Conservation (phyloP, 805 yeast genomes). For the Ogataea paradorogensis region DNA sequence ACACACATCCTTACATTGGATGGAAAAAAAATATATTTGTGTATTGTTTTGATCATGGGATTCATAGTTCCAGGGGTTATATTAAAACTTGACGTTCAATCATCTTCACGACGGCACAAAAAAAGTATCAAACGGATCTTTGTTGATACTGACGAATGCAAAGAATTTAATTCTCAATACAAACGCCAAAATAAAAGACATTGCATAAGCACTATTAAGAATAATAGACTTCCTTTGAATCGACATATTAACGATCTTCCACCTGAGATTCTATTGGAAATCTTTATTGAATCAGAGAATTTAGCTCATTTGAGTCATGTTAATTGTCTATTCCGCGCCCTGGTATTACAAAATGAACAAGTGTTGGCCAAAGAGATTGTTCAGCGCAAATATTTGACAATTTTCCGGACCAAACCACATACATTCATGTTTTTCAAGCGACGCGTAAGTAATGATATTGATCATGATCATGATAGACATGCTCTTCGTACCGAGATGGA, state of each 20-base stretch:
- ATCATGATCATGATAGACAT: conserved; percentile 20
- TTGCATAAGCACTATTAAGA: background rate
- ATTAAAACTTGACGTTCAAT: conserved; percentile 5
- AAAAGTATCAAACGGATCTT: conserved; percentile 6
- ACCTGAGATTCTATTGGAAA: conserved; percentile 18
- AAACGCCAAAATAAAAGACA: conserved; percentile 1
- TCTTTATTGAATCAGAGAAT: conserved; percentile 16
- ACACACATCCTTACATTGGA: background rate
- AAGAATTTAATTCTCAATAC: conserved; percentile 7
- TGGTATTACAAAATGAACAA: conserved; percentile 10
- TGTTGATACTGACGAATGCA: conserved; percentile 3
- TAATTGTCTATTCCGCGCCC: conserved; percentile 6
- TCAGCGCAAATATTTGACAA: conserved; percentile 7
- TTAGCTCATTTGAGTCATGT: conserved; percentile 8
- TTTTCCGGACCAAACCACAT: conserved; percentile 3
- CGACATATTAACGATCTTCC: conserved; percentile 17
- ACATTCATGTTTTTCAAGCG: conserved; percentile 13
- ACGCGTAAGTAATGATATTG: conserved; percentile 19
- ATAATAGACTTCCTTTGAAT: background rate
- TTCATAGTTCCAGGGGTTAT: conserved; percentile 13
- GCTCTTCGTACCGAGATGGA: conserved; percentile 21
- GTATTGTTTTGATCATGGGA: conserved; percentile 11
- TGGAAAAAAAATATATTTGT: background rate
- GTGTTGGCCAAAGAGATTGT: conserved; percentile 9
- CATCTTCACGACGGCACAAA: conserved; percentile 6